These are phyloP conservation scores for Melanopsichium pennsylvanicum DNA, from an alignment of 1,284 basidiomycete genomes.

Conservation along the genomic window DNA sequence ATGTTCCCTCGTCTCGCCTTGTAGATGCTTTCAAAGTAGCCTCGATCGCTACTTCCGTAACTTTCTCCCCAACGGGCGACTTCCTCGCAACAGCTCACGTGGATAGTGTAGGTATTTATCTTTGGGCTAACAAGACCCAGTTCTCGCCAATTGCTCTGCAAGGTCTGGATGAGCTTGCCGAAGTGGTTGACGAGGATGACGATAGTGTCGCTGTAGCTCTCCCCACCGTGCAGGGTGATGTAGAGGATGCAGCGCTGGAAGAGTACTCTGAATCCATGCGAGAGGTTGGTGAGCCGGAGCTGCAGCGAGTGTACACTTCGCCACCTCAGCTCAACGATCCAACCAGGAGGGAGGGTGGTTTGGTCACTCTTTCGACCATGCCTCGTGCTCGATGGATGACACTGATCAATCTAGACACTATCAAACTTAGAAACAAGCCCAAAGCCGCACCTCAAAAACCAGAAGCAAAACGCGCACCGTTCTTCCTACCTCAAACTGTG, in stretches of 20 bases:
- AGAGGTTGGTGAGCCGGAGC: slow-evolving; percentile 47
- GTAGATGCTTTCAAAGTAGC: slow-evolving; percentile 90
- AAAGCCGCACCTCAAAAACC: slow-evolving; percentile 93
- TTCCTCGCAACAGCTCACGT: slow-evolving; percentile 95
- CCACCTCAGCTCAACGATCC: slow-evolving; percentile 69
- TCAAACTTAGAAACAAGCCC: slow-evolving; percentile 90
- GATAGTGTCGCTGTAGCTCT: slow-evolving; percentile 20
- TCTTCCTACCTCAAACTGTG: slow-evolving; percentile 77
- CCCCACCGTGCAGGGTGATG: slow-evolving; percentile 46
- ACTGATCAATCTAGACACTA: slow-evolving; percentile 91
- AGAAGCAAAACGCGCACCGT: slow-evolving; percentile 81
- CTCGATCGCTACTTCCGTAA: slow-evolving; percentile 87
- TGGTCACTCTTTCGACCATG: slow-evolving; percentile 85
- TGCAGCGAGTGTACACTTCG: slow-evolving; percentile 54
- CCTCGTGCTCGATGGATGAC: slow-evolving; percentile 96
- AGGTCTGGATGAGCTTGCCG: slow-evolving; percentile 78
- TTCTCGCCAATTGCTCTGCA: slow-evolving; percentile 85
- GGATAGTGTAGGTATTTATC: slow-evolving; percentile 89
- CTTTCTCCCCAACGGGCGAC: slow-evolving; percentile 93
- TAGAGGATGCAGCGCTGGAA: slow-evolving; percentile 74
- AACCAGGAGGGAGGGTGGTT: slow-evolving; percentile 16
- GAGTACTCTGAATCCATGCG: slow-evolving; percentile 71
- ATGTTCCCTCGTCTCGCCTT: slow-evolving; percentile 88
- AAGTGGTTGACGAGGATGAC: slow-evolving; percentile 67
- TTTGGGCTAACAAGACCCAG: slow-evolving; percentile 97